Base-by-base conservation (phyloP, 345 rosid species). In the Eucalyptus pumila region DNA sequence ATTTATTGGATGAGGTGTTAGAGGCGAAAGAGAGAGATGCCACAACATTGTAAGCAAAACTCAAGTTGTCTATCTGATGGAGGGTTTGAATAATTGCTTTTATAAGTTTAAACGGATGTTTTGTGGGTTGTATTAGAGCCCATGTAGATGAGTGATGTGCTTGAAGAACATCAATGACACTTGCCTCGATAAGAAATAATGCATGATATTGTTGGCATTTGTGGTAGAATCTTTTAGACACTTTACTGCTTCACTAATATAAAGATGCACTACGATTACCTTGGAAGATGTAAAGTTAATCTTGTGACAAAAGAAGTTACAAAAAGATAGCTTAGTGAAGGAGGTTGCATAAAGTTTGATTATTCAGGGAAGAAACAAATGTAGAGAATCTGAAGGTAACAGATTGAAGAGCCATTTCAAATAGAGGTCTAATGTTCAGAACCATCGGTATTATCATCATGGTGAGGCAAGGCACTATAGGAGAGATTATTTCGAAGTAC, bases 391-490 rank as follows among this genome's bases (percentile, higher is more conserved):
- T 58, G 1, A n/a, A 58, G 30, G n/a, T 58, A 58, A 26, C 1
- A 58, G 0, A 58, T 24, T 10, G 65, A 24, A 58, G 14, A 58
- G 3, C n/a, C 65, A 58, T 51, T 58, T 58, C 65, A 58, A 24
- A 58, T 58, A 58, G n/a, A 58, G 65, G 30, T 58, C 65, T 26
- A 58, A 58, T 58, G 65, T 58, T 58, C 1, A 10, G 6, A 58
- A 58, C 0, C 14, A 0, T 24, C 3, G 7, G 4, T 58, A 26
- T 11, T 24, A 10, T 51, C n/a, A 5, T 26, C 13, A 2, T 58
- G 65, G 30, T 58, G 65, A 58, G 65, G 65, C 13, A 58, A 26
- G 65, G 65, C 30, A 58, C 65, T 10, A 24, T 9, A 24, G 27
- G 65, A 58, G 65, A 58, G 65, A 24, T 58, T 58, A 26, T 51